Base-by-base conservation (phyloP, 2,329 filamentous ascomycete genomes). In the Trichoderma harzianum region DNA sequence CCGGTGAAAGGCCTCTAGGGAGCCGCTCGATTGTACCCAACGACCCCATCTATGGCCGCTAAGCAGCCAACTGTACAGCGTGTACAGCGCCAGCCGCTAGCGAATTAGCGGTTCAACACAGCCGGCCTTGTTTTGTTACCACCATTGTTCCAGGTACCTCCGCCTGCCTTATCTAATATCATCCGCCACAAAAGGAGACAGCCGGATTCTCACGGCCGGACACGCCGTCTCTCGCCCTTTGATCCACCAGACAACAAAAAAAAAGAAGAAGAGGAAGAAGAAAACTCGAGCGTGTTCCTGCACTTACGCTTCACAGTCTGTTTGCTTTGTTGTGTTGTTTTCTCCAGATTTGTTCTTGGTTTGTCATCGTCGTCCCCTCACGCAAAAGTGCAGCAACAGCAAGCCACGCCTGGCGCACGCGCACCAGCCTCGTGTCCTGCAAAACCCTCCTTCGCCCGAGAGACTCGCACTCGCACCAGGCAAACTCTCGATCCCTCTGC, bases 161-260 rank as follows among this genome's bases (percentile, higher is more conserved):
- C n/a, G 26, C 26, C 26, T 36, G 57, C 70, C 65, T 62, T 63
- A 69, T 57, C 65, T 63, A 69, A 69, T 53, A 51, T 47, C 67
- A 39, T 60, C 68, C 66, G 43, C 71, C 71, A 72, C 71, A 72
- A 72, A 72, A 72, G 67, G 71, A 67, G 68, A 69, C 67, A 61
- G 36, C 66, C 70, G 66, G 66, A 70, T 65, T 70, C 67, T 72
- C 66, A 72, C 60, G 67, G 71, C 66, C 71, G 71, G 71, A 51
- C 66, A 72, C 71, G 70, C 70, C 70, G 70, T 34, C n/a, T 72
- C 64, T 68, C 71, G 70, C 66, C 70, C 70, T 70, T 66, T 60
- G 51, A 57, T 72, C 55, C 70, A 47, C 64, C 39, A 55, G 53
- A 67, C 36, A 60, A 47, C 53, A n/a, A 47, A 51, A 62, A 51